Conservation (phyloP, 352 stramenopile species). For the Globisporangium sylvaticum region DNA sequence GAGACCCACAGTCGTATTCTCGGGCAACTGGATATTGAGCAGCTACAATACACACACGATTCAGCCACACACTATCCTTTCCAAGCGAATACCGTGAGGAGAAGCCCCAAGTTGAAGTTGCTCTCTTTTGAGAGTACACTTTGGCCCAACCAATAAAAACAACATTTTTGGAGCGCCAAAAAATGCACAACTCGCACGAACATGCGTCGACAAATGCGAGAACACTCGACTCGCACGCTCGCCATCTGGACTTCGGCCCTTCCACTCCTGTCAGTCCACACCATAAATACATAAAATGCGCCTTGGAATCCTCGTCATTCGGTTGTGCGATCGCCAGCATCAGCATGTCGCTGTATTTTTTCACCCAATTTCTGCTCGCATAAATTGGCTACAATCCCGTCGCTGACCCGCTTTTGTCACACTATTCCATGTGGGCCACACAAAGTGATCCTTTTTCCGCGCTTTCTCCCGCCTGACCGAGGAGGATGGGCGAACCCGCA, state of each 20-base stretch:
- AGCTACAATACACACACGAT: background rate
- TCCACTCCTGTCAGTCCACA: background rate
- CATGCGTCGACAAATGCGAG: background rate
- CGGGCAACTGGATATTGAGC: background rate
- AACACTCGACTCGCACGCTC: background rate
- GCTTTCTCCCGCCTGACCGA: background rate
- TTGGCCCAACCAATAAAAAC: background rate
- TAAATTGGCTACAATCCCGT: background rate
- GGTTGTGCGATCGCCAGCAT: background rate
- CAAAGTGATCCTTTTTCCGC: slow-evolving; percentile 4
- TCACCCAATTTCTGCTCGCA: background rate
- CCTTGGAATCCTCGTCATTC: background rate
- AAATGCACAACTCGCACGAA: background rate
- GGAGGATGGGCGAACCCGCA: background rate
- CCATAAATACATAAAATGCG: background rate
- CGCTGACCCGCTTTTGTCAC: background rate
- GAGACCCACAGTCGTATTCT: background rate
- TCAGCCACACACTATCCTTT: too few species aligned
- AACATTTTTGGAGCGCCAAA: background rate
- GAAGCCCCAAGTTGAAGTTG: background rate
- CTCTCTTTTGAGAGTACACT: background rate
- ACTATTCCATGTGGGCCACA: background rate
- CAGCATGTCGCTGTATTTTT: background rate
- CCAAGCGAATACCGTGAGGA: too few species aligned
- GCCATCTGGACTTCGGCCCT: background rate